Evolutionary conservation across 192 early-diverging fungal genomes (phyloP).

Genomic region (Coemansia sp.): DNA sequence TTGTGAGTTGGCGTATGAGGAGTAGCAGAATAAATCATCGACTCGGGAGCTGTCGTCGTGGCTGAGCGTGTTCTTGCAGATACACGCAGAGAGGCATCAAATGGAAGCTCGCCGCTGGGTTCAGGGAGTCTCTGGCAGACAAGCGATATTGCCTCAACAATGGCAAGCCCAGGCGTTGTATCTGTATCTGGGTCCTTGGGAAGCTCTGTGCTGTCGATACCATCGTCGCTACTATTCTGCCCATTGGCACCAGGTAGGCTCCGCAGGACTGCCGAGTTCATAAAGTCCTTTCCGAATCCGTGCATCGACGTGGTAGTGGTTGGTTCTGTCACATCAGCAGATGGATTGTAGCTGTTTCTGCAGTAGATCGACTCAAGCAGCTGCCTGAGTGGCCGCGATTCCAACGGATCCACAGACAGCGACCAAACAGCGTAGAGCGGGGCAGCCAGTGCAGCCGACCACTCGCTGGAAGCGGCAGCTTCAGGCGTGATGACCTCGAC

Average conservation of each 20-base stretch:
- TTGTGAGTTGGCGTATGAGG: background rate
- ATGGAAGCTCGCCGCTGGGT: slow-evolving; percentile 38
- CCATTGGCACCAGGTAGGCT: slow-evolving; percentile 16
- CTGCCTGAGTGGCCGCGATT: slow-evolving; percentile 29
- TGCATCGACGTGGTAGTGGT: slow-evolving; percentile 7
- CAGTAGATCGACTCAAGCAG: slow-evolving; percentile 10
- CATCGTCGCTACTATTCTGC: background rate
- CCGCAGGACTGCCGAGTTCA: slow-evolving; percentile 40
- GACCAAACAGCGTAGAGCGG: slow-evolving; percentile 44
- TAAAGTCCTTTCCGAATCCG: slow-evolving; percentile 48
- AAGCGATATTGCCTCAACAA: slow-evolving; percentile 21
- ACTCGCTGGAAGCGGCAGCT: slow-evolving; percentile 14
- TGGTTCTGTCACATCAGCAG: background rate
- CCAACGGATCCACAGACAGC: slow-evolving; percentile 44
- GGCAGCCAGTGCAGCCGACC: slow-evolving; percentile 28
- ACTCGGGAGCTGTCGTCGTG: slow-evolving; percentile 10
- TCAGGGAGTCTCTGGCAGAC: slow-evolving; percentile 24
- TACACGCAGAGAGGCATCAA: slow-evolving; percentile 33
- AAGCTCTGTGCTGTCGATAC: slow-evolving; percentile 5
- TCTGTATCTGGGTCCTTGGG: slow-evolving; percentile 21
- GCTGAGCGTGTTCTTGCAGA: slow-evolving; percentile 34
- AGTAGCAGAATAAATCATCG: background rate
- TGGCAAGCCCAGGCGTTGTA: slow-evolving; percentile 9
- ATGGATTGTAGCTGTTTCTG: background rate
- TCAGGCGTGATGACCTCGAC: slow-evolving; percentile 48